phyloP scores from a whole-genome alignment of 306 rosid species.

The Dicorynia guianensis region DNA sequence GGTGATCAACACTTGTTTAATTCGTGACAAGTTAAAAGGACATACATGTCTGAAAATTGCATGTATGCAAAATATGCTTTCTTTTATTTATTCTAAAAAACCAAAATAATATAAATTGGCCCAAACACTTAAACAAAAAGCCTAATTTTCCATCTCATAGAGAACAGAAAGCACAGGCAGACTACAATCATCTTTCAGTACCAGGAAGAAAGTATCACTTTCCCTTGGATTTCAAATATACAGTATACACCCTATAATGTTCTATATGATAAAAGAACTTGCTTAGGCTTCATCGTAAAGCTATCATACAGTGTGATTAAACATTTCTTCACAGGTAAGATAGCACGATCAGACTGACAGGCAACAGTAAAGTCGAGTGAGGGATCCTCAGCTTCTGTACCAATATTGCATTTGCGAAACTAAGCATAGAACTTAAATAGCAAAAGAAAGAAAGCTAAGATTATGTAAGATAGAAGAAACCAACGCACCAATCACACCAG shows the following conservation, averaged over 20 bases:
- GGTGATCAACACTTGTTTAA: conserved; percentile 2
- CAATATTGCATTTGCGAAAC: conserved; percentile 43
- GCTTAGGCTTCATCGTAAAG: conserved; percentile 35
- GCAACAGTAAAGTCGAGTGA: conserved; percentile 49
- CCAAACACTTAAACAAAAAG: not conserved
- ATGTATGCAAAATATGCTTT: not conserved
- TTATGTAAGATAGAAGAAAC: conserved; percentile 35
- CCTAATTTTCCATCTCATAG: not conserved
- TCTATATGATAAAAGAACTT: conserved; percentile 13
- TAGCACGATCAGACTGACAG: conserved; percentile 33
- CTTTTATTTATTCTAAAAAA: not conserved
- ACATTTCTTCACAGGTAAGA: conserved; percentile 37
- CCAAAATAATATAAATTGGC: conserved; percentile 18
- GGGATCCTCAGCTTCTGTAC: conserved; percentile 50
- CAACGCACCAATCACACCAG: conserved; percentile 42
- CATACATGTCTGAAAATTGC: not conserved
- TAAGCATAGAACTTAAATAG: conserved; percentile 43
- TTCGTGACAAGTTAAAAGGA: not conserved
- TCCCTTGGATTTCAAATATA: conserved; percentile 28
- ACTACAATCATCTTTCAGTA: conserved; percentile 28
- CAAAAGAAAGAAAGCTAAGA: conserved; percentile 33
- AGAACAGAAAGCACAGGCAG: conserved; percentile 30
- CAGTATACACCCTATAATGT: conserved; percentile 33
- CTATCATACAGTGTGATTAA: conserved; percentile 38
- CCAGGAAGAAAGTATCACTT: conserved; percentile 29